A percentile compares a stretch with the other conserved stretches of the same genome.
These are phyloP conservation scores for Pleomassaria siparia DNA, from an alignment of 2,329 filamentous ascomycete species.

Conservation along the genomic window DNA sequence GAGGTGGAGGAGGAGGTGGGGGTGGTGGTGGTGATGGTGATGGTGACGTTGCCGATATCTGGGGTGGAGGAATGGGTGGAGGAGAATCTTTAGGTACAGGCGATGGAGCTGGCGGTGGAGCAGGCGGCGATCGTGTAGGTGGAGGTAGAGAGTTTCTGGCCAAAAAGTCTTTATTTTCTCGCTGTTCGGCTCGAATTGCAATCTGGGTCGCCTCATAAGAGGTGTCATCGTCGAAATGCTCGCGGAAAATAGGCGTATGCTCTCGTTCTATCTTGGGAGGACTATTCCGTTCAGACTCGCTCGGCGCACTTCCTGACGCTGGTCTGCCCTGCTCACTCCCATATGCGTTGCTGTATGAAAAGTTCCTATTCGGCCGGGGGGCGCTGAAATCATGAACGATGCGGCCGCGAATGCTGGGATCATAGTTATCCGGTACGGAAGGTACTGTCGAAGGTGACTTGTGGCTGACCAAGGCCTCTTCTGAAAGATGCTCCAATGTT, in stretches of 20 bases:
- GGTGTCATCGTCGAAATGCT: constrained; percentile 60
- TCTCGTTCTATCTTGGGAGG: constrained; percentile 42
- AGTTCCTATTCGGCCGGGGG: constrained; percentile 53
- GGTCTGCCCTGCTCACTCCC: constrained; percentile 17
- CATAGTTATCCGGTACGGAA: constrained; percentile 61
- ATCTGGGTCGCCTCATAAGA: constrained; percentile 44
- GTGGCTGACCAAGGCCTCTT: constrained; percentile 54
- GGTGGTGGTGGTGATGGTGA: constrained; percentile 4
- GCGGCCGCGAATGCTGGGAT: constrained; percentile 64
- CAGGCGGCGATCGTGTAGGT: constrained; percentile 23
- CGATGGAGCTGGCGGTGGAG: constrained; percentile 20
- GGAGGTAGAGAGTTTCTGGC: constrained; percentile 45
- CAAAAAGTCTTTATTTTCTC: constrained; percentile 53
- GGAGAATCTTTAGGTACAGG: constrained; percentile 19
- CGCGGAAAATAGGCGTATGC: constrained; percentile 62
- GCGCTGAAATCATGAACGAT: constrained; percentile 67
- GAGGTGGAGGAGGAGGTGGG: constrained; percentile 11
- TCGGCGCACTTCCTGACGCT: not conserved
- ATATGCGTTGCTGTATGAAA: constrained; percentile 38
- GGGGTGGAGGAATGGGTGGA: constrained; percentile 4
- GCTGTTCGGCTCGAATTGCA: constrained; percentile 49
- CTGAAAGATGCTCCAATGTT: constrained; percentile 47
- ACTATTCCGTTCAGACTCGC: constrained; percentile 28
- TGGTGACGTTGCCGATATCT: constrained; percentile 12
- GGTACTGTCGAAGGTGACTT: constrained; percentile 47